Conservation (phyloP, 805 yeast genomes). For the Jamesozyma hellenica region DNA sequence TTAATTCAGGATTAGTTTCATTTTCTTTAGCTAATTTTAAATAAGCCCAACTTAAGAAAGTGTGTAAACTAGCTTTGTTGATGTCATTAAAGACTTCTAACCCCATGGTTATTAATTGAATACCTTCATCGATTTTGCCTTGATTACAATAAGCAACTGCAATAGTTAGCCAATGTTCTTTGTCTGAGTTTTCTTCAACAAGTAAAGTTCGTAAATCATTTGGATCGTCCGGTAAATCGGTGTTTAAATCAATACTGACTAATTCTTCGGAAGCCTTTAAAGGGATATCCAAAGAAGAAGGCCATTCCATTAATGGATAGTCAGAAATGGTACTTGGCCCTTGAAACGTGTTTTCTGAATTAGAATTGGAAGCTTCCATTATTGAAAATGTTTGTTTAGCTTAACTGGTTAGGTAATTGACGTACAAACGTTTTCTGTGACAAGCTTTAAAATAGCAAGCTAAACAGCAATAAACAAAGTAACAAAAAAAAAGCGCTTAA, state of each 20-base stretch:
- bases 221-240: slow-evolving; percentile 85
- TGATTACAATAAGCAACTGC: slow-evolving; percentile 69
- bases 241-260: slow-evolving; percentile 69
- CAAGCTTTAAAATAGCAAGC: too few species aligned
- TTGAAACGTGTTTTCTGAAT: not conserved
- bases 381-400: too few species aligned
- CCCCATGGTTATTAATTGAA: slow-evolving; percentile 53
- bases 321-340: not conserved
- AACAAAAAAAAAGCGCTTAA: too few species aligned
- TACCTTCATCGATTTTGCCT: slow-evolving; percentile 49
- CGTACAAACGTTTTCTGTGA: too few species aligned
- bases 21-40: slow-evolving; percentile 36
- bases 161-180: slow-evolving; percentile 74
- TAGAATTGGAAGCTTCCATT: not conserved
- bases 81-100: slow-evolving; percentile 27
- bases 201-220: slow-evolving; percentile 68
- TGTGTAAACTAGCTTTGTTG: slow-evolving; percentile 43
- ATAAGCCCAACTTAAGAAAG: slow-evolving; percentile 66
- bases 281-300: slow-evolving; percentile 46
- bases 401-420: too few species aligned
- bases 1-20: slow-evolving; percentile 12
- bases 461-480: too few species aligned
- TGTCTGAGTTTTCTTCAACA: slow-evolving; percentile 67
- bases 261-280: slow-evolving; percentile 68
- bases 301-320: slow-evolving; percentile 28